Evolutionary conservation across 2,329 filamentous ascomycete genomes (phyloP).

Genomic region (Metarhizium brunneum): DNA sequence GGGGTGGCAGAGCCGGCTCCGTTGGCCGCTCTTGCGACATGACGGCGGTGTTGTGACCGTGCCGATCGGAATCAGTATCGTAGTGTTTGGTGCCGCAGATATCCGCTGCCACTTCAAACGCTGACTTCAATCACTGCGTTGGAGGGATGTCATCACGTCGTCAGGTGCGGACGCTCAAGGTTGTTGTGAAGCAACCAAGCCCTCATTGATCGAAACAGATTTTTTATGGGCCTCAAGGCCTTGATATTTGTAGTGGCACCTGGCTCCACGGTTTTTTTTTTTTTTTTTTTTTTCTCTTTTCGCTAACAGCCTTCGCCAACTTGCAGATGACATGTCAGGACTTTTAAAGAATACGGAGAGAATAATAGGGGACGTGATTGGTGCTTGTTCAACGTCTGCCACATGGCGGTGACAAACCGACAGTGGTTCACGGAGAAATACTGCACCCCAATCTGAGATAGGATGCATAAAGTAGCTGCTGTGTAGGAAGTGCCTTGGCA

Average conservation of each 20-base stretch:
- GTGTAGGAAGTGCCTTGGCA: too few species aligned
- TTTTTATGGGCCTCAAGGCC: neutral
- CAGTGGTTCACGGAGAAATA: neutral
- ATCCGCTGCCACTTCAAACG: neutral
- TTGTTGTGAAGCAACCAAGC: neutral
- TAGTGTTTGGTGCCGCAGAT: neutral
- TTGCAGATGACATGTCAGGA: neutral
- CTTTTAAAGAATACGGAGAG: neutral
- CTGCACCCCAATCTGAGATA: too few species aligned
- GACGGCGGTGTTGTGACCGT: neutral
- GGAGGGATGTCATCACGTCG: neutral
- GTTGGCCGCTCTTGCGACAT: constrained; percentile 19
- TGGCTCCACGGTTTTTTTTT: too few species aligned
- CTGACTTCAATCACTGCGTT: neutral
- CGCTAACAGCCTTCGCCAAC: too few species aligned
- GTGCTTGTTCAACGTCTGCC: neutral
- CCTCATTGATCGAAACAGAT: neutral
- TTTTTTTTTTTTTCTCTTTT: too few species aligned
- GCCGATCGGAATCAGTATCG: neutral
- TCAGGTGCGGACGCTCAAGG: neutral
- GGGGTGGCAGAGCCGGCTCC: constrained; percentile 21
- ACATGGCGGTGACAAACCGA: neutral
- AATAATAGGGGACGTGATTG: neutral
- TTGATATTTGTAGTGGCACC: too few species aligned
- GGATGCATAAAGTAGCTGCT: too few species aligned